These are phyloP conservation scores for Pythium sp. DNA, from an alignment of 352 stramenopile genomes.

Conservation along the genomic window DNA sequence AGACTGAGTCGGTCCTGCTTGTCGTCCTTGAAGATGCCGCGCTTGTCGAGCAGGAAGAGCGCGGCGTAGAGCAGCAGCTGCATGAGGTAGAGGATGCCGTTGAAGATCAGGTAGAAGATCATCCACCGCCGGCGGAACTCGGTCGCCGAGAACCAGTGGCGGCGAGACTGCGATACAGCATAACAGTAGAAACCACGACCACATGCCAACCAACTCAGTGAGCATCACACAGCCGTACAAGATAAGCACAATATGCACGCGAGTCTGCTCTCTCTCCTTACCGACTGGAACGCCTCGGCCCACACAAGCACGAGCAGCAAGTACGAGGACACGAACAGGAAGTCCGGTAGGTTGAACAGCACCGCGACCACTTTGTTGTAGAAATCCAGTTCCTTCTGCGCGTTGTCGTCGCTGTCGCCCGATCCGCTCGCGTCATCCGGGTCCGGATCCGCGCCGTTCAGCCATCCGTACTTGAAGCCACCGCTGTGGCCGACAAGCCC, in stretches of 20 bases:
- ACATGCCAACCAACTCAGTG: neutral
- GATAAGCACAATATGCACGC: neutral
- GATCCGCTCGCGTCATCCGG: neutral
- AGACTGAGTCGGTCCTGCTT: constrained; percentile 68
- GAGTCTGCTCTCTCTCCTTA: constrained; percentile 19
- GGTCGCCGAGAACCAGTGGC: constrained; percentile 88
- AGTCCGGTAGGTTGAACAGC: constrained; percentile 92
- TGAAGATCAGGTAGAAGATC: constrained; percentile 92
- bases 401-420: constrained; percentile 17
- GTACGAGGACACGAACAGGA: constrained; percentile 90
- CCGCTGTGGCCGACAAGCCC: constrained; percentile 18
- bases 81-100: constrained; percentile 83
- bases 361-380: constrained; percentile 91
- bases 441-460: constrained; percentile 7
- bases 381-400: constrained; percentile 76
- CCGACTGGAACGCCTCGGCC: constrained; percentile 89
- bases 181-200: constrained; percentile 3
- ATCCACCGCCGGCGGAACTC: constrained; percentile 87
- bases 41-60: constrained; percentile 83
- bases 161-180: constrained; percentile 49
- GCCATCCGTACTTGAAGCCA: constrained; percentile 14
- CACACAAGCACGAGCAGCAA: constrained; percentile 89
- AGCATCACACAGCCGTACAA: neutral
- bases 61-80: constrained; percentile 88
- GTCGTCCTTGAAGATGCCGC: constrained; percentile 79